Percentiles rank a stretch among this genome's conserved stretches.
Evolutionary conservation across 805 yeast species (phyloP).

Genomic region (Cyberlindnera mississippiensis): DNA sequence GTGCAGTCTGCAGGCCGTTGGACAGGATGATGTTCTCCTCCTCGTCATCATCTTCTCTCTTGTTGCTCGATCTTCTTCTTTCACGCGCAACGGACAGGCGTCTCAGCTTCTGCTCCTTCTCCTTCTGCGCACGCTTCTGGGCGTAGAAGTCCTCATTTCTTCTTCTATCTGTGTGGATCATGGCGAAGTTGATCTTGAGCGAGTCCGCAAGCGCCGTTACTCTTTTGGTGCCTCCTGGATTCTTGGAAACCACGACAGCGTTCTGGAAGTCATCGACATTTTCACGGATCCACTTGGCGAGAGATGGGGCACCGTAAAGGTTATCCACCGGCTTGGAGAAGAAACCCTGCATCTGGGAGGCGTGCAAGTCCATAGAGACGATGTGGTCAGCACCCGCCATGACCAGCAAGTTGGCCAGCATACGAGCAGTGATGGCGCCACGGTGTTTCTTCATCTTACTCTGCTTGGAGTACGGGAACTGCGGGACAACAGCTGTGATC

Average conservation of each 20-base stretch:
- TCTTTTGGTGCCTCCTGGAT: conserved; percentile 98
- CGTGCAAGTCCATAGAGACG: conserved; percentile 92
- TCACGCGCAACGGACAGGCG: conserved; percentile 41
- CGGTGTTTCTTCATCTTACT: conserved; percentile 98
- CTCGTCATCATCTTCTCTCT: conserved; percentile 46
- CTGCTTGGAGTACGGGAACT: conserved; percentile 96
- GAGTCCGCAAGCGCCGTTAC: conserved; percentile 98
- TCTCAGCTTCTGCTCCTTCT: conserved; percentile 35
- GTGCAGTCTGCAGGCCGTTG: conserved; percentile 87
- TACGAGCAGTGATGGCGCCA: conserved; percentile 97
- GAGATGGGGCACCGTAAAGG: conserved; percentile 91
- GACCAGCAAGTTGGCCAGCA: conserved; percentile 90
- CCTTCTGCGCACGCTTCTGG: conserved; percentile 33
- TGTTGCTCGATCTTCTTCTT: conserved; percentile 40
- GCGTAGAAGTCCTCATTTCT: conserved; percentile 65
- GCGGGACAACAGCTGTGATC: conserved; percentile 94
- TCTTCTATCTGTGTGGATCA: conserved; percentile 98
- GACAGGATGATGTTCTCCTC: conserved; percentile 67
- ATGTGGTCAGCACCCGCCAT: conserved; percentile 99
- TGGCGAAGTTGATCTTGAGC: conserved; percentile 91
- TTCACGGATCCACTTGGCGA: conserved; percentile 93
- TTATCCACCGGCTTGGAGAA: conserved; percentile 97
- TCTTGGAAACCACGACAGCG: conserved; percentile 96
- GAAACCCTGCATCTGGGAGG: conserved; percentile 99
- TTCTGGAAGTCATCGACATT: conserved; percentile 80